Base-by-base conservation (phyloP, 2,329 filamentous ascomycete genomes). In the Colletotrichum eremochloae region DNA sequence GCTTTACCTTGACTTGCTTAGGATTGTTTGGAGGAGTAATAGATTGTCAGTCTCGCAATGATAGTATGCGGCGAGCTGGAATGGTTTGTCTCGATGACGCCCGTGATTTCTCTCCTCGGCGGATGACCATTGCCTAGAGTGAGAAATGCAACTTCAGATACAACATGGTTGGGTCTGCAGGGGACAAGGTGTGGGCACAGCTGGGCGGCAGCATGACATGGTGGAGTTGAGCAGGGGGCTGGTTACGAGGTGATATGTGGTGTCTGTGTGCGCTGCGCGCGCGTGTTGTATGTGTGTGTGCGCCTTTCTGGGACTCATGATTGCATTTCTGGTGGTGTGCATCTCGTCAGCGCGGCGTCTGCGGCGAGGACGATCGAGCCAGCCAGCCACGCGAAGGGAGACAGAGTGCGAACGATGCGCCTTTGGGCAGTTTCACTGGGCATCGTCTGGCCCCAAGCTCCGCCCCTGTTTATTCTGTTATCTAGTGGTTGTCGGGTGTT, bases 181-280 rank as follows among this genome's bases (percentile, higher is more conserved):
- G 53, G 61, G 8, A 40, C 24, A 63, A 20, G 61, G 48, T 53
- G 60, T 72, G 44, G 62, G 67, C 62, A 38, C 62, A 53, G 53
- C 63, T 70, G 55, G 66, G 44, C 33, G 33, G 64, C 69, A 48
- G 65, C 69, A 72, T 69, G 69, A 55, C 58, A 72, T 70, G 66
- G 70, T 66, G 70, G 70, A 66, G 66, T 72, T 64, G 42, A 70
- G 53, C 66, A 63, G 52, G 66, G 52, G 52, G 36, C 12, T 20
- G 46, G 53, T 53, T 53, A 53, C 33, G 42, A 67, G 38, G 63
- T 46, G 6, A 33, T 46, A 11, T 40, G 48, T 46, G 38, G 38
- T 50, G 58, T 33, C 18, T 53, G 50, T 7, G 24, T 52, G 48
- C 12, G 48, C 4, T 53, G 50, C 12, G 29, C 6, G 50, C 33